Percentiles rank a stretch among this genome's conserved stretches.
Evolutionary conservation across 1,139 yeast genomes (phyloP).

Genomic region (Yamadazyma atlantica): DNA sequence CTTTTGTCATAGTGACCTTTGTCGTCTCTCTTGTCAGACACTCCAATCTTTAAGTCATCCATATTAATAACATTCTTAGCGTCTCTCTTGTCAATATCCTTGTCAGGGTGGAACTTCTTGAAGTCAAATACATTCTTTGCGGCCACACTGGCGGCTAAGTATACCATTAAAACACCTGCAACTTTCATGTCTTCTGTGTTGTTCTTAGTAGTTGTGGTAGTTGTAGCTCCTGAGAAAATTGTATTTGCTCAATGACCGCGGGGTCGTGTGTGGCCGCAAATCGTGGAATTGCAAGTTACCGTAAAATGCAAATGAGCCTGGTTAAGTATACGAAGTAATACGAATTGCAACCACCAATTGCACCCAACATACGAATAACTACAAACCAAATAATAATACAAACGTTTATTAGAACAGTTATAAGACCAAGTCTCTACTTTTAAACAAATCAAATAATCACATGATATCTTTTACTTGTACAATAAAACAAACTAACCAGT

Average conservation of each 20-base stretch:
- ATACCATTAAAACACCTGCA: constrained; percentile 3
- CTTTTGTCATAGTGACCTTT: constrained; percentile 23
- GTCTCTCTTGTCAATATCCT: constrained; percentile 17
- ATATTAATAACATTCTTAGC: constrained; percentile 16
- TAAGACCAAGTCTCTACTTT: too few relatives aligned
- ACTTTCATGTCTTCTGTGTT: not conserved
- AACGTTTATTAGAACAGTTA: constrained; percentile 1
- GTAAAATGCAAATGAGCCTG: not conserved
- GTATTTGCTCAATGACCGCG: too few relatives aligned
- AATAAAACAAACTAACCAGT: not conserved
- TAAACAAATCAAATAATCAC: not conserved
- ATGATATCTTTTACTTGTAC: not conserved
- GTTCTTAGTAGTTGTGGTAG: too few relatives aligned
- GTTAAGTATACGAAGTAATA: not conserved
- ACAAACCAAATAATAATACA: constrained; percentile 1
- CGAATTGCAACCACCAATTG: not conserved
- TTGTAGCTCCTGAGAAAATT: too few relatives aligned
- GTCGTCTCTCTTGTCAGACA: constrained; percentile 18
- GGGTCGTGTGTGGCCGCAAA: too few relatives aligned
- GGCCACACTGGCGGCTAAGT: constrained; percentile 5
- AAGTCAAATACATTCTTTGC: constrained; percentile 25
- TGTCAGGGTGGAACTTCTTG: too few relatives aligned
- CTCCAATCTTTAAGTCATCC: not conserved
- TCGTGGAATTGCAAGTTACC: too few relatives aligned
- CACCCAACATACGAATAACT: not conserved